Base-by-base conservation (phyloP, 75 land plant species). In the Picea sitchensis region DNA sequence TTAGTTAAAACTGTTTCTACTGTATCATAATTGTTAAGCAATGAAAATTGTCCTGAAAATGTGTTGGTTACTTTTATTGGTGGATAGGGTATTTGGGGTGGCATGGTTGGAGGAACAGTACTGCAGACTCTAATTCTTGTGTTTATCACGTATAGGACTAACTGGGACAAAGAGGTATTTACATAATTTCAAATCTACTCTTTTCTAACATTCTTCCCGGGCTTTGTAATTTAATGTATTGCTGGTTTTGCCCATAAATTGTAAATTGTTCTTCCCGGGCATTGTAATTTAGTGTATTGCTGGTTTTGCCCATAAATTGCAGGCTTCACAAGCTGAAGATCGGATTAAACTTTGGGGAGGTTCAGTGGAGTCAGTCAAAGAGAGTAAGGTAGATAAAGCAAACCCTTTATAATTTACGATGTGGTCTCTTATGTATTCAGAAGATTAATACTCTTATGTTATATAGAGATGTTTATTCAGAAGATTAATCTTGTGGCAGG, bases 21-120 rank as follows among this genome's bases (percentile, higher is more conserved):
- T 2, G 6, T 60, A 60, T 15, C 6, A 15, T 4, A 18, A 60
- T 60, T 18, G 18, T 60, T 71, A 38, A n/a, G 47, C 11, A 44
- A 9, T 51, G 11, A 9, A 9, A 51, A 8, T 51, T 51, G 1
- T 51, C 20, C 54, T 38, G 73, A 41, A 71, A 71, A 41, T 15
- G 71, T 67, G 26, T n/a, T 38, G 47, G 3, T 23, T 71, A 14
- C 56, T 51, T 51, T 12, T 32, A 65, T 68, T 64, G 14, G 58
- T 64, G 51, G 81, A 59, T 78, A 90, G 91, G 91, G 91, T 62
- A 90, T 90, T 26, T 90, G 91, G 91, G 65, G 77, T 65, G 91
- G 91, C 14, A 90, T 90, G 91, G 69, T 90, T 14, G 87, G 91
- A 72, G 91, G 91, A 61, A 81, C 80, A 38, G 7, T 64, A 4